Conservation (phyloP, 2,329 filamentous ascomycete species). For the Daldinia sp. region DNA sequence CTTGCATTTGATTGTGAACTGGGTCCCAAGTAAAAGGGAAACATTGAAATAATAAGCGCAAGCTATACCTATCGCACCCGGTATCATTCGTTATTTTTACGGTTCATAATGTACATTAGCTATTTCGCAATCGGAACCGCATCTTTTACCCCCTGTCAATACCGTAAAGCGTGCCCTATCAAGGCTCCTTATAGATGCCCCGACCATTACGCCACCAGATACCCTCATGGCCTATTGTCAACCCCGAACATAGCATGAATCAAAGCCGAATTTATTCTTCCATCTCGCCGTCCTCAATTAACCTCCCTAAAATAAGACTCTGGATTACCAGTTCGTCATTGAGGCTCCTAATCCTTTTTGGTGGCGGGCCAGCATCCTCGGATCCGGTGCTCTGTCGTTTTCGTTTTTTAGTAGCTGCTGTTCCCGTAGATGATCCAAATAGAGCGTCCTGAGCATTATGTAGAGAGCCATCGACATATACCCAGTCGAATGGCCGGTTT, state of each 20-base stretch:
- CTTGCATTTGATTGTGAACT: too few relatives aligned
- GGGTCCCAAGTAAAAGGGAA: not conserved
- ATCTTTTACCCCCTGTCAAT: conserved; percentile 7
- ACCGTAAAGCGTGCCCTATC: conserved; percentile 1
- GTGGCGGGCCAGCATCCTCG: conserved; percentile 48
- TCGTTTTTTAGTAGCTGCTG: conserved; percentile 52
- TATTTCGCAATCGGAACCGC: not conserved
- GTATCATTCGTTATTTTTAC: not conserved
- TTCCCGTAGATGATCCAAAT: conserved; percentile 46
- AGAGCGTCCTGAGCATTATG: conserved; percentile 62
- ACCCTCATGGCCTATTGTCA: conserved; percentile 7
- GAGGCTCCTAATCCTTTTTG: conserved; percentile 70
- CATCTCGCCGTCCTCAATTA: conserved; percentile 71
- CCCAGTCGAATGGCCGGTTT: conserved; percentile 71
- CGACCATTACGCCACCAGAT: conserved; percentile 17
- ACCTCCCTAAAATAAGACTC: conserved; percentile 84
- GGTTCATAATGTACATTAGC: not conserved
- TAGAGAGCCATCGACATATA: conserved; percentile 75
- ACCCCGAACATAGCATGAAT: not conserved
- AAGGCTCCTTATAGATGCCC: conserved; percentile 23
- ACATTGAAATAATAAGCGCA: not conserved
- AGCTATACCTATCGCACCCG: not conserved
- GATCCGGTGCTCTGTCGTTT: conserved; percentile 54
- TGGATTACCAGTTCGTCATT: conserved; percentile 90
- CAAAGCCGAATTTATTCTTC: conserved; percentile 30